Base-by-base conservation (phyloP, 305 asterid species). In the Nicotiana rustica region DNA sequence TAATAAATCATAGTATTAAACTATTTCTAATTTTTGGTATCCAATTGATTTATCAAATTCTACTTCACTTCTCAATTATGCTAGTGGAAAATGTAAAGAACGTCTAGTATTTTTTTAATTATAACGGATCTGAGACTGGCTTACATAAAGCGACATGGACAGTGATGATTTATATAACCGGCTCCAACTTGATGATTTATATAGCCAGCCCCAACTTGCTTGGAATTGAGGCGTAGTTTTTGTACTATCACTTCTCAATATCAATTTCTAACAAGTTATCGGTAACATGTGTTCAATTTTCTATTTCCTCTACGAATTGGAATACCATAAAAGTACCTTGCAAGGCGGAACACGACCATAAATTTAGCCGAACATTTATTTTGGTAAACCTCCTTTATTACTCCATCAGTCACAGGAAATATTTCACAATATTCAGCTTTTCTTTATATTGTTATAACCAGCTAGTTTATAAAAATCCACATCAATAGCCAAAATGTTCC, bases 31-130 rank as follows among this genome's bases (percentile, higher is more conserved):
- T 49, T 52, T 13, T 14, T 52, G 14, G 79, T 73, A 49, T 49
- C 64, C 25, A 73, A 25, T 15, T 33, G 52, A 52, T 80, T 67
- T 52, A 25, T 33, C 70, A 61, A 38, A 36, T 12, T 14, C 41
- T 80, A 66, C 66, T 66, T 75, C 44, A 73, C 36, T 79, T 79
- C 21, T 62, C 76, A 61, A 38, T 65, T 80, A 73, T 21, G 78
- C 35, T 56, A 41, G n/a, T 21, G 47, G 79, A 47, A 47, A 73
- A n/a, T 73, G 14, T 47, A 47, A 47, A 35, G 14, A 73, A 47
- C 29, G 25, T 47, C 79, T 47, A 21, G 41, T 21, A 60, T 38
- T 21, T 41, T 41, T 41, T 41, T 41, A 0, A 21, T 14, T 47
- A 47, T 13, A 47, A 6, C 25, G 62, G 62, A 73, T 47, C 8